These are phyloP conservation scores for Taphrina confusa DNA, from an alignment of 1,139 yeast species.

Conservation along the genomic window DNA sequence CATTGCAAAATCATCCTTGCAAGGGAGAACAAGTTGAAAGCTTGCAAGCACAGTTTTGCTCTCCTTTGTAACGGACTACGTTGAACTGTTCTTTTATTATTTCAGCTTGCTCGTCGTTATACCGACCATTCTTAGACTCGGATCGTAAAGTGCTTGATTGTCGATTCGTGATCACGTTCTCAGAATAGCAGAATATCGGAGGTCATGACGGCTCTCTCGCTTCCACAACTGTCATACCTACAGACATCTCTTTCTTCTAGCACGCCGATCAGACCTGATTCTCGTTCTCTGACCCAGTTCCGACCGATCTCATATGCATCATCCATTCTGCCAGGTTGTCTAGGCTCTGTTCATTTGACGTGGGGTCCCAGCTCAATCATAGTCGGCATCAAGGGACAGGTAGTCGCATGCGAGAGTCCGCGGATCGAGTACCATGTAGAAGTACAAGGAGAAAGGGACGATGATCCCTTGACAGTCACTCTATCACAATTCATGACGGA, in stretches of 20 bases:
- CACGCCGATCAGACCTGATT: slow-evolving; percentile 28
- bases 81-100: too few relatives aligned
- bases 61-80: too few relatives aligned
- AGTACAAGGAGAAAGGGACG: slow-evolving; percentile 29
- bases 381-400: slow-evolving; percentile 30
- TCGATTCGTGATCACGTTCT: not conserved
- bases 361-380: slow-evolving; percentile 26
- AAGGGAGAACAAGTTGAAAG: too few relatives aligned
- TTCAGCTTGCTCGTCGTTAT: too few relatives aligned
- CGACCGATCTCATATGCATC: slow-evolving; percentile 30
- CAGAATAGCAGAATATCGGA: not conserved
- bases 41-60: too few relatives aligned
- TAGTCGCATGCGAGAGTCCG: not conserved
- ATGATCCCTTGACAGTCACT: slow-evolving; percentile 14
- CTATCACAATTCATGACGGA: slow-evolving; percentile 2
- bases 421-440: slow-evolving; percentile 2
- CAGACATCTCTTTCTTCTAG: slow-evolving; percentile 13
- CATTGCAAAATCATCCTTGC: too few relatives aligned
- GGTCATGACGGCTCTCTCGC: slow-evolving; percentile 12
- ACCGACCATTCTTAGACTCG: too few relatives aligned
- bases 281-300: slow-evolving; percentile 21
- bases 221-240: slow-evolving; percentile 26
- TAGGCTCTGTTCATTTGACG: slow-evolving; percentile 22
- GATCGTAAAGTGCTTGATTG: too few relatives aligned
- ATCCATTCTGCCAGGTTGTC: slow-evolving; percentile 20